phyloP scores from a whole-genome alignment of 495 filamentous ascomycete genomes.

The Penicillium pancosmium region DNA sequence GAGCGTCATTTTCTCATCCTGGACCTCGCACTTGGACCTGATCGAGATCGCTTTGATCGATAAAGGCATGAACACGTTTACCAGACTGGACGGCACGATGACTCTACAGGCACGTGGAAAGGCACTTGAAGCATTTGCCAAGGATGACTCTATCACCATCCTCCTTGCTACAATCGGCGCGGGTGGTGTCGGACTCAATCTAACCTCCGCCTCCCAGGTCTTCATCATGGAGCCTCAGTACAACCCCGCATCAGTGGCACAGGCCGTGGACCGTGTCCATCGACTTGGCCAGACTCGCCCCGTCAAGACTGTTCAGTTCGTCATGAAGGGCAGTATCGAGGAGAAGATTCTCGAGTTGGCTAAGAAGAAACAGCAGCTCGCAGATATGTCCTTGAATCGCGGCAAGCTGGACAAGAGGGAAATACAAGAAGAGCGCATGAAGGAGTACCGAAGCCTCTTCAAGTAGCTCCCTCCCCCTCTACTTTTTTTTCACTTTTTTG shows the following conservation, averaged over 20 bases:
- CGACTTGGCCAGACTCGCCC: conserved; percentile 85
- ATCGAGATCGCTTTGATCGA: conserved; percentile 82
- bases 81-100: conserved; percentile 91
- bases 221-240: conserved; percentile 99
- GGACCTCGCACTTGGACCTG: conserved; percentile 92
- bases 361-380: conserved; percentile 86
- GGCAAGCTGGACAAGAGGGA: conserved; percentile 73
- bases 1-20: conserved; percentile 89
- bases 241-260: conserved; percentile 92
- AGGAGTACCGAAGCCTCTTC: conserved; percentile 83
- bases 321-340: conserved; percentile 90
- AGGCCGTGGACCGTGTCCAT: conserved; percentile 93
- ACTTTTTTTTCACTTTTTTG: background rate
- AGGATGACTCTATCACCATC: conserved; percentile 70
- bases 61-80: conserved; percentile 61
- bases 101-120: conserved; percentile 65
- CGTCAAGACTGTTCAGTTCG: conserved; percentile 78
- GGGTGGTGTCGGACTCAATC: conserved; percentile 88
- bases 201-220: conserved; percentile 81
- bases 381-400: conserved; percentile 79
- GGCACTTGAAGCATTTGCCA: conserved; percentile 74
- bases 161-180: conserved; percentile 92
- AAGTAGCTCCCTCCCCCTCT: conserved; percentile 47
- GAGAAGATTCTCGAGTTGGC: conserved; percentile 90
- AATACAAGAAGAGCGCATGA: conserved; percentile 71